phyloP scores from a whole-genome alignment of 1,284 basidiomycete species.

The Schizopora paradoxa region DNA sequence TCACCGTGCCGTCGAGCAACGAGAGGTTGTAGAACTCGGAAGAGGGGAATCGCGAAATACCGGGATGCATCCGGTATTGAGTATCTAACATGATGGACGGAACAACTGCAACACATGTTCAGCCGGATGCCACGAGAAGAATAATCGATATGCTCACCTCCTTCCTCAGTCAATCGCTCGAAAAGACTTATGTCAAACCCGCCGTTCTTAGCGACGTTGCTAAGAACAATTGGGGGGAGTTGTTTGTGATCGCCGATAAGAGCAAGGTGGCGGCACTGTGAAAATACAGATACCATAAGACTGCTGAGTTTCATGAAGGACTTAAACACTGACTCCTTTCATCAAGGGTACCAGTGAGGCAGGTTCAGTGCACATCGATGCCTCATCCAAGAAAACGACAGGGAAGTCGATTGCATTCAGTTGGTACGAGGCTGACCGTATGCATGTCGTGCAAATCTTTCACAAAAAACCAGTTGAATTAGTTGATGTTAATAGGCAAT shows the following conservation, averaged over 20 bases:
- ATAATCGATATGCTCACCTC: constrained; percentile 42
- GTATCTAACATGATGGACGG: constrained; percentile 86
- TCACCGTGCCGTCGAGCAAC: constrained; percentile 70
- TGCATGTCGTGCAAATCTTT: constrained; percentile 81
- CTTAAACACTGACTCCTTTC: constrained; percentile 66
- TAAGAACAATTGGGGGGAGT: constrained; percentile 85
- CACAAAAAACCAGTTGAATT: constrained; percentile 14
- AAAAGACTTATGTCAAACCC: constrained; percentile 83
- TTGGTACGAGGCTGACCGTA: constrained; percentile 58
- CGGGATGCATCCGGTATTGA: constrained; percentile 94
- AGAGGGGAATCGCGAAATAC: constrained; percentile 82
- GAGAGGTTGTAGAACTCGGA: constrained; percentile 73
- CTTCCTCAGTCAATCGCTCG: constrained; percentile 79
- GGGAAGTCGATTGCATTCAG: constrained; percentile 80
- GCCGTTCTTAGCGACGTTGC: constrained; percentile 59
- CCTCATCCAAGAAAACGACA: constrained; percentile 91
- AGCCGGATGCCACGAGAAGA: constrained; percentile 2
- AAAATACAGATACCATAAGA: constrained; percentile 16
- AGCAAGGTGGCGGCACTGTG: constrained; percentile 72
- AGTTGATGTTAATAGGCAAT: neutral
- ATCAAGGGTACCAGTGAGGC: constrained; percentile 81
- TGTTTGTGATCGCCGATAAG: constrained; percentile 97
- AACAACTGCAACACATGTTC: constrained; percentile 41
- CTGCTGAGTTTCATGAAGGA: neutral
- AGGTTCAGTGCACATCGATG: constrained; percentile 93